Base-by-base conservation (phyloP, 768 basidiomycete genomes). In the Podaxis mareebaensis region DNA sequence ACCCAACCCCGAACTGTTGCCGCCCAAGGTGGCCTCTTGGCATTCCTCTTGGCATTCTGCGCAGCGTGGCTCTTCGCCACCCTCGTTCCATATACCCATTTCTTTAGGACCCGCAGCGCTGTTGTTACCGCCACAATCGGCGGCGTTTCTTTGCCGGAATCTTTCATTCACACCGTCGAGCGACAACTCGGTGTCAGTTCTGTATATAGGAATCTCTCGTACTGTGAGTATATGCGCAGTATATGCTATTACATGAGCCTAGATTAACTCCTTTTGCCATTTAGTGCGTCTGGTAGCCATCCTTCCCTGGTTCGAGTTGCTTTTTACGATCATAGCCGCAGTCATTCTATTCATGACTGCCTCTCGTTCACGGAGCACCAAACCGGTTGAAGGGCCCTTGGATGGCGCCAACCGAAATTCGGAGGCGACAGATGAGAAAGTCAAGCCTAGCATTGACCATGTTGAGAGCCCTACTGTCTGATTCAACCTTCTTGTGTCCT, bases 61-160 rank as follows among this genome's bases (percentile, higher is more conserved):
- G 68, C 75, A 39, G 48, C 76, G 26, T 83, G 79, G 78, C 71
- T 85, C 46, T 75, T 84, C 66, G 80, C 79, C 20, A 72, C 75
- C 3, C 71, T 79, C 24, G 73, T 84, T 8, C 74, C 83, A 6
- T 81, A 78, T 67, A 79, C 79, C 15, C 71, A 74, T 68, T 78
- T 79, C 69, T 75, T 79, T 63, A 76, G 75, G 33, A 84, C 70
- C 52, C 74, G 73, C 24, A 67, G 69, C 22, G 81, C 79, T 24
- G 66, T 67, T 26, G 81, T 79, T 56, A 55, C 66, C n/a, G 81
- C 78, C n/a, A 72, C 68, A 22, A 54, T 82, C 59, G 70, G 67
- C 7, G 72, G 70, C 4, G 30, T 73, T 12, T 67, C 67, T 20
- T 33, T 85, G 10, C 74, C 79, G 6, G 63, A 68, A 1, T 3